Conservation (phyloP, 441 rosid species). For the Breynia disticha region DNA sequence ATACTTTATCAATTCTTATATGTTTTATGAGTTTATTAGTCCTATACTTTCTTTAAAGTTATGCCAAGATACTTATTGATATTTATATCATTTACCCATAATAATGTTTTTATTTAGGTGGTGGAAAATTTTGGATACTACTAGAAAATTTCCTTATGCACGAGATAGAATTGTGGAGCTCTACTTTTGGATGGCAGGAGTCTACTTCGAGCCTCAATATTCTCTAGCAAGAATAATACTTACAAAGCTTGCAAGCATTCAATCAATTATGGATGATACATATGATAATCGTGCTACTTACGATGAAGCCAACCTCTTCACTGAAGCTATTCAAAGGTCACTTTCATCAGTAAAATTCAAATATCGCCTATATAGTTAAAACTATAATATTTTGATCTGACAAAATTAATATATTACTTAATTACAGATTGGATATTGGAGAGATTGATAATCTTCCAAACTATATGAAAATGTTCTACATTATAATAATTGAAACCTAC, state of each 20-base stretch:
- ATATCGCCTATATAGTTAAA: too few species aligned
- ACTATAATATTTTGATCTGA: too few species aligned
- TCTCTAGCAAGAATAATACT: constrained; percentile 5
- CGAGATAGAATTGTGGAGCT: constrained; percentile 20
- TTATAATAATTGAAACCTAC: constrained; percentile 11
- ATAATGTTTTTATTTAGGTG: constrained; percentile 16
- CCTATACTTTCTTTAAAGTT: too few species aligned
- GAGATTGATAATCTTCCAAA: constrained; percentile 20
- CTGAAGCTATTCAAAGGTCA: constrained; percentile 21
- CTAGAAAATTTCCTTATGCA: constrained; percentile 12
- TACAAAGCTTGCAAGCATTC: constrained; percentile 5
- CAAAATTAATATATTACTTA: too few species aligned
- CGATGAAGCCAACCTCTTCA: constrained; percentile 12
- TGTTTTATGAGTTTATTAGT: too few species aligned
- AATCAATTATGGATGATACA: constrained; percentile 13
- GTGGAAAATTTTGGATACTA: constrained; percentile 17
- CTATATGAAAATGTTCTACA: constrained; percentile 21
- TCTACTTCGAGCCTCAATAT: constrained; percentile 24
- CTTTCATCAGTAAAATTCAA: background rate
- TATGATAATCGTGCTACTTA: constrained; percentile 17
- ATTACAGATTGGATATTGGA: constrained; percentile 27
- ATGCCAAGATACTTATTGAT: too few species aligned
- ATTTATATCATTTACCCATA: too few species aligned
- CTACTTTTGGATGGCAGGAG: constrained; percentile 21
- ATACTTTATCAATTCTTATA: background rate